Percentiles rank a stretch among this genome's conserved stretches.
phyloP scores from a whole-genome alignment of 1,284 basidiomycete genomes.

The Phylloporus gajari region DNA sequence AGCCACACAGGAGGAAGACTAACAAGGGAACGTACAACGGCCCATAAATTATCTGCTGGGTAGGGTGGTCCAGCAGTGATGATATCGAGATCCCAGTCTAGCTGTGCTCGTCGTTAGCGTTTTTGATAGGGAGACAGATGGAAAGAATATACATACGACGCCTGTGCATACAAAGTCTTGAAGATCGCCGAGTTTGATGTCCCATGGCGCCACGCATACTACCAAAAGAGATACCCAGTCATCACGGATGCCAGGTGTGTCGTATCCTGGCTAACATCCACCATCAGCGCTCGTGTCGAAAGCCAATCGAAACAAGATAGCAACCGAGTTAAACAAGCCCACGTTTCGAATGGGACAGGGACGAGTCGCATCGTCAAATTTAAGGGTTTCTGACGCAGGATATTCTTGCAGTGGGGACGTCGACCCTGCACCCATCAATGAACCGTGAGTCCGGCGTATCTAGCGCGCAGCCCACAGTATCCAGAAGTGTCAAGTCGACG shows the following conservation, averaged over 20 bases:
- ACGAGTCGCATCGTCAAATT: conserved; percentile 19
- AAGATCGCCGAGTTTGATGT: conserved; percentile 21
- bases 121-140: background rate
- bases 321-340: conserved; percentile 22
- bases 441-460: conserved; percentile 9
- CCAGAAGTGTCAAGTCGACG: conserved; percentile 16
- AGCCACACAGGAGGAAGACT: conserved; percentile 2
- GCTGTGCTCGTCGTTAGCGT: conserved; percentile 5
- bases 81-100: conserved; percentile 12
- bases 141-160: conserved; percentile 6
- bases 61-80: background rate
- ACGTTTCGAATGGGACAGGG: conserved; percentile 16
- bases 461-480: background rate
- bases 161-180: conserved; percentile 16
- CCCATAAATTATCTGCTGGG: conserved; percentile 21
- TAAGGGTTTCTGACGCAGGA: background rate
- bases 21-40: conserved; percentile 15
- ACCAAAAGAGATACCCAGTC: conserved; percentile 18
- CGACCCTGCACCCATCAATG: conserved; percentile 9
- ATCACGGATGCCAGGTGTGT: background rate
- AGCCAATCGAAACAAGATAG: background rate
- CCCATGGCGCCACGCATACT: conserved; percentile 17
- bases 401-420: conserved; percentile 14
- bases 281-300: conserved; percentile 2
- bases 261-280: conserved; percentile 11